Conservation (phyloP, 1,284 basidiomycete species). For the Phylloporus sp. region DNA sequence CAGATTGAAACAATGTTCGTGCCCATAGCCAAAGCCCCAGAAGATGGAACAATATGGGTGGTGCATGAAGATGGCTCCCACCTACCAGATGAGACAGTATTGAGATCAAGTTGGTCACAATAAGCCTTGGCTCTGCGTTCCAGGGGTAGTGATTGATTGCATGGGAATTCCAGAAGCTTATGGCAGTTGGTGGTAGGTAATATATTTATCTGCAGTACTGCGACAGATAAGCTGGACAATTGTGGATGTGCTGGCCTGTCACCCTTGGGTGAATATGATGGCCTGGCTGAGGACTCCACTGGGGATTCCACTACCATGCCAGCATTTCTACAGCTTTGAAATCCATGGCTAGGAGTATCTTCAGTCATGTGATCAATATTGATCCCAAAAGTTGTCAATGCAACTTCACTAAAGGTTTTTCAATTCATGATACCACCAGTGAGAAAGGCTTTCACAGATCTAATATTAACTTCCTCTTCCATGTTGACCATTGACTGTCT, state of each 20-base stretch:
- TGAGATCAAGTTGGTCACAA: too few relatives aligned
- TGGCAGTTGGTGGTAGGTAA: conserved; percentile 5
- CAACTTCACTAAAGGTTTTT: conserved; percentile 14
- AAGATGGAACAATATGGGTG: too few relatives aligned
- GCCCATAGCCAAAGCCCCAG: too few relatives aligned
- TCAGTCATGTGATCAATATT: background rate
- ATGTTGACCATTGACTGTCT: background rate
- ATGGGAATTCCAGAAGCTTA: background rate
- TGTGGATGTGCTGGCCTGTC: background rate
- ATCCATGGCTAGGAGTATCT: background rate
- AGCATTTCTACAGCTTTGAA: background rate
- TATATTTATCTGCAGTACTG: conserved; percentile 3
- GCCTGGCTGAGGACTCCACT: background rate
- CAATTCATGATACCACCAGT: background rate
- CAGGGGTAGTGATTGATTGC: background rate
- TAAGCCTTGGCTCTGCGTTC: background rate
- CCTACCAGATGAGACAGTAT: too few relatives aligned
- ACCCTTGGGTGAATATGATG: background rate
- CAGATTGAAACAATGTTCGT: background rate
- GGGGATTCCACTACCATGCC: background rate
- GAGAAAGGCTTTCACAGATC: conserved; percentile 21
- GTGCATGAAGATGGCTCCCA: too few relatives aligned
- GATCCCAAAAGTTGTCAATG: background rate
- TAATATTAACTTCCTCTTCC: background rate
- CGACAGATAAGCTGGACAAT: background rate